Base-by-base conservation (phyloP, 768 basidiomycete species). In the Phaeotremella skinneri region DNA sequence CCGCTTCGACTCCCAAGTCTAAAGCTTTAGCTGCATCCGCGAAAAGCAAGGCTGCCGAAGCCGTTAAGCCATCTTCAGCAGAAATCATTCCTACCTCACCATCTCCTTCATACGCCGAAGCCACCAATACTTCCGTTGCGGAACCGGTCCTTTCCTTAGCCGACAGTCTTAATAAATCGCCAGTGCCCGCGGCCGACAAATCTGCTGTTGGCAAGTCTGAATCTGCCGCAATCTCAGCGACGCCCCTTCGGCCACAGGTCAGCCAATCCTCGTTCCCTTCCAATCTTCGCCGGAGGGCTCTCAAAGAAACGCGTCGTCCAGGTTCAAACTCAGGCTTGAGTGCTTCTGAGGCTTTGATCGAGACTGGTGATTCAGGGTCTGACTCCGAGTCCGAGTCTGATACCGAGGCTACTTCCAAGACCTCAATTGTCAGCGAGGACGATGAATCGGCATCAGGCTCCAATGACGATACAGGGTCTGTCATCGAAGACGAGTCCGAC, bases 321-420 rank as follows among this genome's bases (percentile, higher is more conserved):
- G 68, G 68, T 3, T 69, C 68, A 7, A 30, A 59, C 11, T 69
- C 68, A 13, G 68, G 67, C 3, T 58, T 66, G 16, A 69, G 68
- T 43, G 68, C 62, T n/a, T 69, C 68, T 17, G 68, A 69, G 48
- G 68, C 68, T 4, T 43, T 66, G 29, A 69, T 69, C 30, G 68
- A 69, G 50, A 69, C 68, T 3, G 63, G 55, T 7, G 50, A 51
- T 27, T 68, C 67, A 13, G 63, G 27, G 16, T 69, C 68, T 7
- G 68, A 69, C 29, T 51, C 56, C 4, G 49, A 52, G 26, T 26
- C 31, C 30, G 52, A 25, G 4, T 56, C 42, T 32, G 55, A 29
- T 25, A n/a, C 37, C 14, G 52, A 21, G 20, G 25, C 27, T 4
- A 26, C 25, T 16, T 54, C 57, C 4, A 58, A n/a, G n/a, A n/a